phyloP scores from a whole-genome alignment of 495 filamentous ascomycete species.

The Hypomontagnella submonticulosa region DNA sequence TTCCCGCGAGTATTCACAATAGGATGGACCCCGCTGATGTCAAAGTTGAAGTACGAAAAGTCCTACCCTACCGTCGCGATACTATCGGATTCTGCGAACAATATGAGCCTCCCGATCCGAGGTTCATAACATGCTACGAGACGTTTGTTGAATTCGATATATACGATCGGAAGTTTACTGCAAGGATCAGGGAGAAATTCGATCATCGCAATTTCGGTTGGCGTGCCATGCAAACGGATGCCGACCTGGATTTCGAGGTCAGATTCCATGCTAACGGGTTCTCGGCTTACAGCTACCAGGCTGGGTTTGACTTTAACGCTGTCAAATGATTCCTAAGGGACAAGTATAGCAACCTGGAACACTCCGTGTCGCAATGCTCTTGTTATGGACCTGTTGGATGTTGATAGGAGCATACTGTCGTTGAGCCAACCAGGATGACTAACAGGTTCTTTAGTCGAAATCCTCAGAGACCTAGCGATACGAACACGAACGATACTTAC shows the following conservation, averaged over 20 bases:
- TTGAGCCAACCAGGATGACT: too few relatives aligned
- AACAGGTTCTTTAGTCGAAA: too few relatives aligned
- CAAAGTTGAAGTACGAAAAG: conserved; percentile 20
- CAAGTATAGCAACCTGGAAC: neutral
- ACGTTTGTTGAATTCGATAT: conserved; percentile 38
- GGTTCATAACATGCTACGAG: neutral
- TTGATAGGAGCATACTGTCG: too few relatives aligned
- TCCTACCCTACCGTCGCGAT: conserved; percentile 35
- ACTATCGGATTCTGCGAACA: conserved; percentile 30
- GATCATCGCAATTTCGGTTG: conserved; percentile 14
- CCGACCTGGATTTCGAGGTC: conserved; percentile 31
- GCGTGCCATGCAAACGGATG: conserved; percentile 1
- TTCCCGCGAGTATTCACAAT: neutral
- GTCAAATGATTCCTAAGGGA: neutral
- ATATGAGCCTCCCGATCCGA: neutral
- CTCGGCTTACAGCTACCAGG: conserved; percentile 12
- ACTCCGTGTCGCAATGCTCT: too few relatives aligned
- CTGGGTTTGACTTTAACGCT: conserved; percentile 23
- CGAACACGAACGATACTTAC: conserved; percentile 8
- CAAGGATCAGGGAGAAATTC: conserved; percentile 10
- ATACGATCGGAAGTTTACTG: conserved; percentile 32
- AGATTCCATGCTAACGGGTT: conserved; percentile 16
- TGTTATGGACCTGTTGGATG: too few relatives aligned
- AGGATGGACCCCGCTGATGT: neutral
- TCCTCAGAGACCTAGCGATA: neutral